Base-by-base conservation (phyloP, 169 alveolate genomes). In the Sarcocystis neurona region DNA sequence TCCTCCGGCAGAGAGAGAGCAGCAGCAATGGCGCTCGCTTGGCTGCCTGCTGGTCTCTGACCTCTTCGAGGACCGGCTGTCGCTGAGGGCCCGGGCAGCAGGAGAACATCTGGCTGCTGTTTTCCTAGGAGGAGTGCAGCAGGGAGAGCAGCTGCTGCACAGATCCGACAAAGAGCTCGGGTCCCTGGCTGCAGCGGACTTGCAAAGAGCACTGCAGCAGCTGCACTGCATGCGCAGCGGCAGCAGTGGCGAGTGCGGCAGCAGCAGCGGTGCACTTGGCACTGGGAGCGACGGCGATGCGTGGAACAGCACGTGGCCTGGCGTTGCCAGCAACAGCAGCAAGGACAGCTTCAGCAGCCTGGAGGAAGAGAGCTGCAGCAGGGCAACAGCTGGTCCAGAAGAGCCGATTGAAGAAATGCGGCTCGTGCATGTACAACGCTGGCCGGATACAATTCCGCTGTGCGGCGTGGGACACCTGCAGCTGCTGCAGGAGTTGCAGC, bases 401-500 rank as follows among this genome's bases (percentile, higher is more conserved):
- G 41, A 72, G 32, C 53, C 43, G 58, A 72, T 8, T 27, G n/a
- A 2, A 39, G 18, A 39, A n/a, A 39, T 37, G 6, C 0, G 44
- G 6, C 77, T 85, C 34, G 60, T 85, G 41, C 44, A 79, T 1
- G 75, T 70, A 2, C 27, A 47, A 32, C 85, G 85, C 10, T 85
- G 90, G 90, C 53, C 32, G 4, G 41, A 6, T 5, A 46, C 84
- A 10, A 72, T 85, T 10, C 78, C 90, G 5, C 63, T 39, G 41
- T 50, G 46, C 23, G 72, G 72, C 39, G 23, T 0, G 56, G 58
- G 79, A 3, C 82, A 50, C 68, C 58, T 53, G n/a, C 43, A 39
- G 85, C 79, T 86, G 80, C 60, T 47, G 86, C 60, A 58, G 79
- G 85, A 74, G 85, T 70, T 70, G 50, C 46, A 53, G 86, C 77